Percentiles rank a stretch among this genome's conserved stretches.
Evolutionary conservation across 208 protist genomes (phyloP).

Genomic region (Herpetomonas samuelpessoai): DNA sequence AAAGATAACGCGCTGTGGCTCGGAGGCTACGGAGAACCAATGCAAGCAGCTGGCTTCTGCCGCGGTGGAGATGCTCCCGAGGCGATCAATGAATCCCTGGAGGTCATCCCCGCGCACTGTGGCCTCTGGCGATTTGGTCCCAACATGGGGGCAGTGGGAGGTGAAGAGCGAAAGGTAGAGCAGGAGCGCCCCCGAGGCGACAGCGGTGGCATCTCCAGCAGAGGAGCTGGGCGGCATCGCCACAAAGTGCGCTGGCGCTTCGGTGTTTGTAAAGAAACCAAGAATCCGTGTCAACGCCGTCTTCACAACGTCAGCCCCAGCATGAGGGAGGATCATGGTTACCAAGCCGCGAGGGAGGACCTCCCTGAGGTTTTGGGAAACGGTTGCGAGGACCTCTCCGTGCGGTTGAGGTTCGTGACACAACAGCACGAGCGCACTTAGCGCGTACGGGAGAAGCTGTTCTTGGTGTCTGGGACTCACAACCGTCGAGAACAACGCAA

Average conservation of each 20-base stretch:
- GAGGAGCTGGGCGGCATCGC: background rate
- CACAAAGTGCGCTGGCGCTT: background rate
- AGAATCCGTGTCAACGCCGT: background rate
- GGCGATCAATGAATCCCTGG: too few species aligned
- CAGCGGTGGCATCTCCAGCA: background rate
- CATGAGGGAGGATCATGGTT: background rate
- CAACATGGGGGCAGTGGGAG: too few species aligned
- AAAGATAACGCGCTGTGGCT: background rate
- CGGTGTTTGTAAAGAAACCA: background rate
- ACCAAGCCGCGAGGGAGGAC: background rate
- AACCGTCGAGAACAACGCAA: slow-evolving; percentile 22
- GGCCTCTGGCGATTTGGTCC: background rate
- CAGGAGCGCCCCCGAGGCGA: background rate
- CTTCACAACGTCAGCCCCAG: too few species aligned
- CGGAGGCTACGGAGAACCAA: background rate
- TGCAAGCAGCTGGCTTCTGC: background rate
- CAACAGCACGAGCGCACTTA: slow-evolving; percentile 10
- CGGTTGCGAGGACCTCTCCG: background rate
- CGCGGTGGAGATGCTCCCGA: too few species aligned
- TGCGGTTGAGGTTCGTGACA: too few species aligned
- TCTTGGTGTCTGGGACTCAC: slow-evolving; percentile 7
- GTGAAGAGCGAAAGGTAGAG: background rate
- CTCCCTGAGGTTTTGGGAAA: background rate
- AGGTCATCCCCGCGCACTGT: background rate
- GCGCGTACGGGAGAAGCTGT: slow-evolving; percentile 22